These are phyloP conservation scores for Xylaria sp. DNA, from an alignment of 2,329 filamentous ascomycete genomes.

Conservation along the genomic window DNA sequence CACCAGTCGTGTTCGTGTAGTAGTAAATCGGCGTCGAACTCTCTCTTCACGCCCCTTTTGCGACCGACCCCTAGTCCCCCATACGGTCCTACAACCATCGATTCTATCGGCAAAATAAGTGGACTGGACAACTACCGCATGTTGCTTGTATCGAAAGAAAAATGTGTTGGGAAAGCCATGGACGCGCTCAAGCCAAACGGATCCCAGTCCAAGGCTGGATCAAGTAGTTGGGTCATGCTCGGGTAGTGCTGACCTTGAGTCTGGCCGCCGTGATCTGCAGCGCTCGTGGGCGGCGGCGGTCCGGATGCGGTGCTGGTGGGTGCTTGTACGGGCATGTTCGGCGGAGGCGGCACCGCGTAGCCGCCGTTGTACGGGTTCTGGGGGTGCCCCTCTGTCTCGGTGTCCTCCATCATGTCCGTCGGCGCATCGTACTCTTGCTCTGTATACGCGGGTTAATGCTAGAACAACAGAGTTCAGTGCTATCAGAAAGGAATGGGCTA, in stretches of 20 bases:
- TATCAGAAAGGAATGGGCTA: constrained; percentile 46
- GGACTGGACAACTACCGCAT: constrained; percentile 34
- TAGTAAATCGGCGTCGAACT: background rate
- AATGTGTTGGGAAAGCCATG: constrained; percentile 89
- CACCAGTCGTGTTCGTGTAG: background rate
- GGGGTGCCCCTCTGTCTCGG: constrained; percentile 65
- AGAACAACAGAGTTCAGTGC: constrained; percentile 60
- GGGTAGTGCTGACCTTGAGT: constrained; percentile 47
- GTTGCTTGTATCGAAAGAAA: constrained; percentile 63
- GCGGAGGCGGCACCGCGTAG: constrained; percentile 42
- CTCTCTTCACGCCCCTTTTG: background rate
- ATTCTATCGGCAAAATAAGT: background rate
- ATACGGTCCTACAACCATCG: background rate
- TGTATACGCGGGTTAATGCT: constrained; percentile 64
- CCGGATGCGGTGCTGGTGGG: constrained; percentile 36
- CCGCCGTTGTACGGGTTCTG: constrained; percentile 59
- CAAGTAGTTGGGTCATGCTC: constrained; percentile 58
- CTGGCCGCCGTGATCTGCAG: constrained; percentile 30
- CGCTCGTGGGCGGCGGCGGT: constrained; percentile 35
- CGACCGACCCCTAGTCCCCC: background rate
- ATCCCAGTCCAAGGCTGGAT: constrained; percentile 85
- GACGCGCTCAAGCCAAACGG: constrained; percentile 89
- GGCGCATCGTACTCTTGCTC: constrained; percentile 97
- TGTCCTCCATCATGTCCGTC: constrained; percentile 80
- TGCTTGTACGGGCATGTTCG: constrained; percentile 37